Evolutionary conservation across 2,329 filamentous ascomycete species (phyloP), one percentile per base, ranked within the genome.

Genomic region (Aureobasidium sp.): DNA sequence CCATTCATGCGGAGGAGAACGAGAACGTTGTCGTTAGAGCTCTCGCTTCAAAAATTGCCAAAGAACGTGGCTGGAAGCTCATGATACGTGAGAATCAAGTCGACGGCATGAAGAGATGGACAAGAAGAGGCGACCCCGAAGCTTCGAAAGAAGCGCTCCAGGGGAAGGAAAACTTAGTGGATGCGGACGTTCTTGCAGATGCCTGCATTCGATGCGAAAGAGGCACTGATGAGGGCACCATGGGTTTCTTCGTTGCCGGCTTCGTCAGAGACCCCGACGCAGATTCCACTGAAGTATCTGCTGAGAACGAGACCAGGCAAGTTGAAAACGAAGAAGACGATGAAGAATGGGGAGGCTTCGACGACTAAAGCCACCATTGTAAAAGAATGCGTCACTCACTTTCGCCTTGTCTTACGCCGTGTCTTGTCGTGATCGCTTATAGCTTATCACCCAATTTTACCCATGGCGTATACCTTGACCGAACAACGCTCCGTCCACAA

Each of bases 161-260:
- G n/a, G 20, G 71, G 67, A 63, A 69, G 68, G 57, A 68, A 67
- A 53, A 65, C 68, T 5, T 71, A 66, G 42, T 71, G 67, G n/a
- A 71, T 69, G 55, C 71, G 64, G 20, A 72, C 60, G 58, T 65
- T 53, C 15, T 68, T 48, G 50, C 64, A 63, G 42, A 67, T 52
- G 62, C 34, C 37, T 67, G 64, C 48, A 66, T 65, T 15, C 42
- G 60, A n/a, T 67, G 66, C 13, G 68, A 68, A n/a, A 68, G 69
- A 9, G 72, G 71, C n/a, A 70, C 70, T 1, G 72, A 73, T 8
- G 70, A 70, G 8, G 70, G 91, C 0, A 89, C 92, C 0, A 96
- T 97, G 84, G 93, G 94, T 0, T 97, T 99, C 75, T 99, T 99
- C 69, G 89, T 97, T 23, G 91, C 86, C n/a, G 90, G 83, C 0